Evolutionary conservation across 1,139 yeast genomes (phyloP).

Genomic region (Hansenula lynferdii): DNA sequence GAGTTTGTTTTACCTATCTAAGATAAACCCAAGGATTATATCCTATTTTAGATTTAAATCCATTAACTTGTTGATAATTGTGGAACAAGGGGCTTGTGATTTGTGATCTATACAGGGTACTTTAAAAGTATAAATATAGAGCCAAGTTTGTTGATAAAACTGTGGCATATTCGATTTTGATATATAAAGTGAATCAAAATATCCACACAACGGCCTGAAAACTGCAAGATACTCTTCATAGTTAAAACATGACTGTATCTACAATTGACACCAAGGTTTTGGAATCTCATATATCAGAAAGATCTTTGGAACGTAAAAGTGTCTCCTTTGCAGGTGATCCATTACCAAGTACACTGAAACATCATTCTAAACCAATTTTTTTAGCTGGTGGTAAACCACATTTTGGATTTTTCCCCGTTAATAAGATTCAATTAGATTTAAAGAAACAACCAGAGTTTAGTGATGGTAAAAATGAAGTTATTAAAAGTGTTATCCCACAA

Average conservation of each 20-base stretch:
- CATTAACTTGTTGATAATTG: too few species aligned
- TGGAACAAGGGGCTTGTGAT: too few species aligned
- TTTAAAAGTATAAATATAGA: too few species aligned
- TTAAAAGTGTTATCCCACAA: slow-evolving; percentile 1
- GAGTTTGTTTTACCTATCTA: too few species aligned
- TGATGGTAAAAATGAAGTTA: background rate
- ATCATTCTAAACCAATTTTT: slow-evolving; percentile 39
- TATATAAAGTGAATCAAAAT: too few species aligned
- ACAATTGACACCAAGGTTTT: background rate
- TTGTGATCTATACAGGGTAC: too few species aligned
- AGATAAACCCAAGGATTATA: too few species aligned
- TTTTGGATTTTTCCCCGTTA: slow-evolving; percentile 51
- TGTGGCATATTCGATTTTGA: too few species aligned
- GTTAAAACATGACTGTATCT: background rate
- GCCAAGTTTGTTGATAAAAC: too few species aligned
- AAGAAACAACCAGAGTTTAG: slow-evolving; percentile 34
- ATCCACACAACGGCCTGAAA: too few species aligned
- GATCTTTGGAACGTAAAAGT: slow-evolving; percentile 10
- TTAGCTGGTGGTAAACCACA: slow-evolving; percentile 57
- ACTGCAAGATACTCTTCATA: too few species aligned
- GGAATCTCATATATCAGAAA: slow-evolving; percentile 11
- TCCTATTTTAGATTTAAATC: too few species aligned
- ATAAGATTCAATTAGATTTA: slow-evolving; percentile 39
- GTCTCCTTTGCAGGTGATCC: slow-evolving; percentile 18
- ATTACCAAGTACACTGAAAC: slow-evolving; percentile 37